Evolutionary conservation across 2,329 filamentous ascomycete species (phyloP), one percentile per base, ranked within the genome.

Genomic region (Cercospora beticola): DNA sequence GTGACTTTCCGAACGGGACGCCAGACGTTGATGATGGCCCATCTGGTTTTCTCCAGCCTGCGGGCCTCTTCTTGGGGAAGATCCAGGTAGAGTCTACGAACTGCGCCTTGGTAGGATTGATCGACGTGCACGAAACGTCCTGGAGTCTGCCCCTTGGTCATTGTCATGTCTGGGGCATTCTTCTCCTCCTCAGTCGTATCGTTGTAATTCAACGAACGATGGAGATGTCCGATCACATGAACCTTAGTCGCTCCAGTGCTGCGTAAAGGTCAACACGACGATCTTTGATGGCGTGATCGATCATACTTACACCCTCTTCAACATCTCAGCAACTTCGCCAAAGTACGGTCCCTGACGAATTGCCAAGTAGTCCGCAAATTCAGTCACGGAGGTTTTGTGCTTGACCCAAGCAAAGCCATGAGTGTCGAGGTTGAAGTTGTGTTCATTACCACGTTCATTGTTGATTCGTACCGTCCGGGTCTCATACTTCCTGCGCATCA

Each of bases 391-490:
- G 31, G 43, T 49, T 4, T 23, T 36, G 33, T 64, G 64, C 58
- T 62, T 56, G 46, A 66, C 63, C 56, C 46, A 63, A 52, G 84
- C 21, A 69, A 77, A 70, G 3, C 68, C 68, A 46, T 67, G 54
- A 6, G 54, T 67, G 28, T 70, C 68, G 43, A 70, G 64, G 43
- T 64, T 54, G 61, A 70, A 70, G 5, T 70, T 57, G 23, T 64
- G 31, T 28, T 70, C 61, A 14, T 60, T 26, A 79, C 83, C 1
- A 80, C 83, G 0, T 68, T 74, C 10, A 77, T 77, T 12, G 82
- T 83, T 0, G 79, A 77, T 64, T 77, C 76, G 5, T 81, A 83
- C 1, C 78, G 77, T 60, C 26, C 60, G 10, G n/a, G 58, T 36
- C 46, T 71, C 62, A 52, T 71, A 68, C 62, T 69, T 62, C 6